Evolutionary conservation across 306 rosid genomes (phyloP).

Genomic region (Prunus kanzakura): DNA sequence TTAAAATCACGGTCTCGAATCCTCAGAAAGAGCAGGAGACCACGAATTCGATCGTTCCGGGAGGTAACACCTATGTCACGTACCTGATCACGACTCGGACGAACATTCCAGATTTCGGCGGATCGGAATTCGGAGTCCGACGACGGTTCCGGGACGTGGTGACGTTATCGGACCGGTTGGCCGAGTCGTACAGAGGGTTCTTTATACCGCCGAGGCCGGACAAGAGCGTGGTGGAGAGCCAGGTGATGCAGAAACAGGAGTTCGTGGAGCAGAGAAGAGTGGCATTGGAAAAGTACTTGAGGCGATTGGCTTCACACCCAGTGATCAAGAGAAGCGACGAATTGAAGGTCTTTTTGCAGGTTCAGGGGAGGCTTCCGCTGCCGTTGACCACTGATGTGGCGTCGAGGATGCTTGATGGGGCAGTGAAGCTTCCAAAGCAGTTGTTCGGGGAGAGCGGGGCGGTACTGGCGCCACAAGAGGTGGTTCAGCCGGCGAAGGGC

Average conservation of each 20-base stretch:
- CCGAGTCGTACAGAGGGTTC: conserved; percentile 77
- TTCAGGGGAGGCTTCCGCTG: conserved; percentile 64
- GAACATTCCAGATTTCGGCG: conserved; percentile 59
- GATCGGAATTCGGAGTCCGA: conserved; percentile 62
- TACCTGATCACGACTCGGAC: conserved; percentile 77
- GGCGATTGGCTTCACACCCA: conserved; percentile 69
- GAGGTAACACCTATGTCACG: conserved; percentile 56
- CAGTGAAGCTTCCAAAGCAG: conserved; percentile 77
- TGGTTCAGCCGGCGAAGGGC: conserved; percentile 79
- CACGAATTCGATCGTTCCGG: conserved; percentile 75
- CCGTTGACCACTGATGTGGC: conserved; percentile 57
- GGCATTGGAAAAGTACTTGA: conserved; percentile 80
- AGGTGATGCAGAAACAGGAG: conserved; percentile 93
- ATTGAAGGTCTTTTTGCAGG: conserved; percentile 70
- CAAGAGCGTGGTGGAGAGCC: conserved; percentile 91
- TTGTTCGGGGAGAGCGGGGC: conserved; percentile 48
- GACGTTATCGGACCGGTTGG: conserved; percentile 68
- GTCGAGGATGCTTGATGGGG: conserved; percentile 94
- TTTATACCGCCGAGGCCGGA: conserved; percentile 90
- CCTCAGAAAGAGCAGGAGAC: conserved; percentile 81
- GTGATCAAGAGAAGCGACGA: conserved; percentile 83
- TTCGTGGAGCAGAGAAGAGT: conserved; percentile 92
- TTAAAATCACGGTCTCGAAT: conserved; percentile 68
- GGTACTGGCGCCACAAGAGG: conserved; percentile 56
- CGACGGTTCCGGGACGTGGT: conserved; percentile 87